Percentiles rank a stretch among this genome's conserved stretches.
Conservation (phyloP, 108 stramenopile genomes). For the Cylindrotheca closterium region DNA sequence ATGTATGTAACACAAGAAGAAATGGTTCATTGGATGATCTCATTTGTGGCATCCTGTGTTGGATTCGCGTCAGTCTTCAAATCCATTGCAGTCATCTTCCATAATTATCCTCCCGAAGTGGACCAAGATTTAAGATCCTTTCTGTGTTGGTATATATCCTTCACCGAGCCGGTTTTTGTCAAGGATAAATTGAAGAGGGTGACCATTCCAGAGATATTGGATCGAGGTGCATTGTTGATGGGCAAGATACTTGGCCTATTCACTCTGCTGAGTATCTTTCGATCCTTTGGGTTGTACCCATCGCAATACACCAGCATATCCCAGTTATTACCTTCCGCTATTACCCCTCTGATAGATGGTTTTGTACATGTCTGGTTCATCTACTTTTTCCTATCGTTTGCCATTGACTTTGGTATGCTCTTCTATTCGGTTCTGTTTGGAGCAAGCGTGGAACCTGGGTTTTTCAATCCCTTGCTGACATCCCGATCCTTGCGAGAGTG, state of each 20-base stretch:
- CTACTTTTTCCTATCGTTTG: conserved; percentile 30
- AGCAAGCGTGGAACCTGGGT: conserved; percentile 17
- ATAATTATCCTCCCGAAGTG: conserved; percentile 24
- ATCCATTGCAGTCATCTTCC: conserved; percentile 18
- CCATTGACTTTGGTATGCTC: conserved; percentile 3
- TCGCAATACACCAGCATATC: neutral
- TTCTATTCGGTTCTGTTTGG: neutral
- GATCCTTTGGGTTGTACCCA: neutral
- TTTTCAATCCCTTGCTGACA: conserved; percentile 29
- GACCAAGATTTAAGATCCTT: conserved; percentile 19
- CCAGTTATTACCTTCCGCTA: neutral
- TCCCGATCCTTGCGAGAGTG: conserved; percentile 28
- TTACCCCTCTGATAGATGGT: conserved; percentile 5
- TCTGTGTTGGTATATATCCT: conserved; percentile 26
- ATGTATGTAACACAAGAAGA: too few relatives aligned
- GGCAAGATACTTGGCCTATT: conserved; percentile 11
- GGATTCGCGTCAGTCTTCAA: conserved; percentile 38
- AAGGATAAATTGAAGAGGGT: conserved; percentile 24
- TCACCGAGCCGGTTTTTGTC: conserved; percentile 33
- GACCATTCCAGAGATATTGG: conserved; percentile 1
- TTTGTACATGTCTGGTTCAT: conserved; percentile 34
- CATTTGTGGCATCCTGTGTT: conserved; percentile 25
- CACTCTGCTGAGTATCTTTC: conserved; percentile 17
- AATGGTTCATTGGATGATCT: conserved; percentile 17
- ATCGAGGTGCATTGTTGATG: neutral